phyloP scores from a whole-genome alignment of 805 yeast species.

The Saturnispora saitoi region DNA sequence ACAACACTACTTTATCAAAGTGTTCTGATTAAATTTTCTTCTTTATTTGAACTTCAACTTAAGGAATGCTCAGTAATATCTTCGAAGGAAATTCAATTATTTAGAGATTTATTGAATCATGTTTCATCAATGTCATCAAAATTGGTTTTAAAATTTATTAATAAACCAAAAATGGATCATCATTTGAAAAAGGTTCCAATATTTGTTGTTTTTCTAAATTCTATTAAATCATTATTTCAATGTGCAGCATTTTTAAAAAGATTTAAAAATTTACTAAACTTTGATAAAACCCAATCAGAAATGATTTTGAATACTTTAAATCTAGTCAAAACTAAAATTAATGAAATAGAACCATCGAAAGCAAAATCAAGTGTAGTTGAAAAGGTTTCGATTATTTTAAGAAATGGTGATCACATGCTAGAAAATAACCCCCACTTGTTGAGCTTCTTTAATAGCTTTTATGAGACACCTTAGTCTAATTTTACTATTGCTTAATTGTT shows the following conservation, averaged over 20 bases:
- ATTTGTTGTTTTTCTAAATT: constrained; percentile 22
- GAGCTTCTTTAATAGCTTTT: constrained; percentile 19
- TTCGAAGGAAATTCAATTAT: constrained; percentile 17
- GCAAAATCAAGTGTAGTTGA: constrained; percentile 12
- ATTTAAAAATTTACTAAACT: constrained; percentile 14
- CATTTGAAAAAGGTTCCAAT: constrained; percentile 16
- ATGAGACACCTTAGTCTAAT: constrained; percentile 11
- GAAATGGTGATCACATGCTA: constrained; percentile 17
- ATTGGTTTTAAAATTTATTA: constrained; percentile 15
- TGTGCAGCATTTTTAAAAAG: constrained; percentile 19
- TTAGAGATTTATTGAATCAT: constrained; percentile 16
- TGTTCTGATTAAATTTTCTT: constrained; percentile 20
- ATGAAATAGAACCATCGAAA: constrained; percentile 2
- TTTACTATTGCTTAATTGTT: not conserved
- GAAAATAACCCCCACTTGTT: constrained; percentile 16
- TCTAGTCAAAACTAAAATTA: constrained; percentile 4
- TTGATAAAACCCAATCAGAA: constrained; percentile 6
- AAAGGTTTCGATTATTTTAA: constrained; percentile 13
- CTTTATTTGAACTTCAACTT: constrained; percentile 17
- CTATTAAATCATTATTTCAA: constrained; percentile 24
- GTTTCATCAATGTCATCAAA: constrained; percentile 17
- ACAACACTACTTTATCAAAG: constrained; percentile 23
- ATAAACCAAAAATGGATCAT: constrained; percentile 13
- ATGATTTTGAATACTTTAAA: constrained; percentile 10
- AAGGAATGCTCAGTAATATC: constrained; percentile 14